phyloP scores from a whole-genome alignment of 345 rosid species.

The Raphanus sativus region DNA sequence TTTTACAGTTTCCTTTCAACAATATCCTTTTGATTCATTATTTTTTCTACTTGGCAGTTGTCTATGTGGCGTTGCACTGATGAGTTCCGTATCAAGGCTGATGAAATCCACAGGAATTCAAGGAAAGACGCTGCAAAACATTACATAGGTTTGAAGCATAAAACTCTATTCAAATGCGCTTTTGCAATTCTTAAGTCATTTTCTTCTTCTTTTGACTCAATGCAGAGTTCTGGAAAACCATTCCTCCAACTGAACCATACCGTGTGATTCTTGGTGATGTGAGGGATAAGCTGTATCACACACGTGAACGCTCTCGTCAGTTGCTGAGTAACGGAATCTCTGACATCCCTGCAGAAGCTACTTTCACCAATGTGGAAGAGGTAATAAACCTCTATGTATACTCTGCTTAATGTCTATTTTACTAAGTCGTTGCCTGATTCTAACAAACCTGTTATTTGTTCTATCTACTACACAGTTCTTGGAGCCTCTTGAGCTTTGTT shows the following conservation, averaged over 20 bases:
- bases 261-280: slow-evolving; percentile 94
- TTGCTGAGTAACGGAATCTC: slow-evolving; percentile 74
- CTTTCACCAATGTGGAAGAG: slow-evolving; percentile 83
- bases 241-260: slow-evolving; percentile 87
- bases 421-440: not conserved
- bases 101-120: slow-evolving; percentile 70
- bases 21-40: not conserved
- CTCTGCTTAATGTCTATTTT: not conserved
- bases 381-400: slow-evolving; percentile 27
- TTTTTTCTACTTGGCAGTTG: slow-evolving; percentile 51
- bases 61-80: slow-evolving; percentile 99
- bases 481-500: slow-evolving; percentile 97
- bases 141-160: slow-evolving; percentile 67
- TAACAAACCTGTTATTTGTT: not conserved
- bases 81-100: slow-evolving; percentile 80
- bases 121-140: slow-evolving; percentile 95
- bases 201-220: not conserved
- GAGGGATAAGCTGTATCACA: slow-evolving; percentile 84
- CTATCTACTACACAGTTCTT: slow-evolving; percentile 52
- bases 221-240: slow-evolving; percentile 90
- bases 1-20: not conserved
- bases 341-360: slow-evolving; percentile 77
- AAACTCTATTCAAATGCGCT: not conserved
- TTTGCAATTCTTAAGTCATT: not conserved
- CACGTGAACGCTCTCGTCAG: slow-evolving; percentile 93